Evolutionary conservation across 768 basidiomycete species (phyloP).

Genomic region (Phaffia australis): DNA sequence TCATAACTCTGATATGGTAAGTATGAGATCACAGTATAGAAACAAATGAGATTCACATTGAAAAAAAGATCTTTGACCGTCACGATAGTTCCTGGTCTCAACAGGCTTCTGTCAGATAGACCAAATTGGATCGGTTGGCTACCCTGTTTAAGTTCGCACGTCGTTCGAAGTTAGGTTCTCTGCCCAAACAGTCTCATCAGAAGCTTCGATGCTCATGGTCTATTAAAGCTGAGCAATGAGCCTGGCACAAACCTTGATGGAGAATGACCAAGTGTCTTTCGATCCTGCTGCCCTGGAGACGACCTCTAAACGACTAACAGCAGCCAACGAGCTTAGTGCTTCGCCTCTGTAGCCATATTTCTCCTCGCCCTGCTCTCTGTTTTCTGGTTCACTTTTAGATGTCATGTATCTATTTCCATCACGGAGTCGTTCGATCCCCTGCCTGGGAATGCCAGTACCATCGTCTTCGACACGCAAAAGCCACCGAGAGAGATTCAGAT

Average conservation of each 20-base stretch:
- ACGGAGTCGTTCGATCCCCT: neutral
- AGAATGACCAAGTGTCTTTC: constrained; percentile 60
- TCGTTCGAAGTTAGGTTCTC: no score
- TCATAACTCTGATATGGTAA: neutral
- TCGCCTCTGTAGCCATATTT: constrained; percentile 91
- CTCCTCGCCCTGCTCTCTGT: neutral
- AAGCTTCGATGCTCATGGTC: neutral
- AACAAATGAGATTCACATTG: constrained; percentile 48
- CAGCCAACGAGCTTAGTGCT: constrained; percentile 75
- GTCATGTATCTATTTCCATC: constrained; percentile 9
- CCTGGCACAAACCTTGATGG: constrained; percentile 53
- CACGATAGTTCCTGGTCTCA: constrained; percentile 66
- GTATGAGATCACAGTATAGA: neutral
- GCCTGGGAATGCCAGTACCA: constrained; percentile 48
- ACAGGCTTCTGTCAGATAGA: constrained; percentile 59
- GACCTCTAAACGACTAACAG: constrained; percentile 70
- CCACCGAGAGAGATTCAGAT: constrained; percentile 61
- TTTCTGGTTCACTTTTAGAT: neutral
- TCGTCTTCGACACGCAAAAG: constrained; percentile 76
- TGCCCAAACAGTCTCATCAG: neutral
- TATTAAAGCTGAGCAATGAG: neutral
- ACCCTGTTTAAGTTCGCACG: constrained; percentile 42
- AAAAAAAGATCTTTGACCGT: constrained; percentile 81
- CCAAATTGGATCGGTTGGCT: constrained; percentile 59
- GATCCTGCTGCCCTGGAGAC: constrained; percentile 59